These are phyloP conservation scores for Strobilomyces confusus DNA, from an alignment of 768 basidiomycete species.

Conservation along the genomic window DNA sequence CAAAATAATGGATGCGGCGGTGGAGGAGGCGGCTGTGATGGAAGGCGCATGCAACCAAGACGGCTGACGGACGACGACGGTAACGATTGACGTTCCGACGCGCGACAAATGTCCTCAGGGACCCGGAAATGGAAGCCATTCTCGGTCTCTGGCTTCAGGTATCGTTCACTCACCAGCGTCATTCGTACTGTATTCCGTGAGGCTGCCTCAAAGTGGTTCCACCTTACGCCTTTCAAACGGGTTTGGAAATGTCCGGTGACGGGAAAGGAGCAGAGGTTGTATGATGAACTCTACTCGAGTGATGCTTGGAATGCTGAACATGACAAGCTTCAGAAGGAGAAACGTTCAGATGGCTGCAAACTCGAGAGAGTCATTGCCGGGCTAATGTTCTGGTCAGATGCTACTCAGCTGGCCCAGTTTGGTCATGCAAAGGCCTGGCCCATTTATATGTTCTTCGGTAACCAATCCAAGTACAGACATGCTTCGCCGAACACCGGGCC, in stretches of 20 bases:
- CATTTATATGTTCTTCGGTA: background rate
- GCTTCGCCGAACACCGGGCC: background rate
- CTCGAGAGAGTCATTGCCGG: background rate
- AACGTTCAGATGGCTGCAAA: slow-evolving; percentile 9
- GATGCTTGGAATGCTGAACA: slow-evolving; percentile 21
- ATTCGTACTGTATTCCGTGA: slow-evolving; percentile 10
- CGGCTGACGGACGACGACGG: background rate
- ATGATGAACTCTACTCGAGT: slow-evolving; percentile 25
- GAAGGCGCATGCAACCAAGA: background rate
- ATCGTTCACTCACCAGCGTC: background rate
- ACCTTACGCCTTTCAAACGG: slow-evolving; percentile 24
- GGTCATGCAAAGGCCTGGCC: background rate
- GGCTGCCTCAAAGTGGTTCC: slow-evolving; percentile 9
- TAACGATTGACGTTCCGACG: no score
- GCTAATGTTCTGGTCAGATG: background rate
- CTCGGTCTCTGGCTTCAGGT: no score
- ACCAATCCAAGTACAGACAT: background rate
- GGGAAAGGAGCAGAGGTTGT: slow-evolving; percentile 9
- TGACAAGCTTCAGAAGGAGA: slow-evolving; percentile 17
- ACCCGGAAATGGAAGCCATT: no score
- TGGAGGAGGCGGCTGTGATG: no score
- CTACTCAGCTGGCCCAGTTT: background rate
- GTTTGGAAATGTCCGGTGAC: slow-evolving; percentile 12
- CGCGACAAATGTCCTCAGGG: no score
- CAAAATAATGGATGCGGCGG: background rate